Percentiles rank a stretch among this genome's conserved stretches.
Conservation (phyloP, 257 asterid genomes). For the Penstemon newberryi region DNA sequence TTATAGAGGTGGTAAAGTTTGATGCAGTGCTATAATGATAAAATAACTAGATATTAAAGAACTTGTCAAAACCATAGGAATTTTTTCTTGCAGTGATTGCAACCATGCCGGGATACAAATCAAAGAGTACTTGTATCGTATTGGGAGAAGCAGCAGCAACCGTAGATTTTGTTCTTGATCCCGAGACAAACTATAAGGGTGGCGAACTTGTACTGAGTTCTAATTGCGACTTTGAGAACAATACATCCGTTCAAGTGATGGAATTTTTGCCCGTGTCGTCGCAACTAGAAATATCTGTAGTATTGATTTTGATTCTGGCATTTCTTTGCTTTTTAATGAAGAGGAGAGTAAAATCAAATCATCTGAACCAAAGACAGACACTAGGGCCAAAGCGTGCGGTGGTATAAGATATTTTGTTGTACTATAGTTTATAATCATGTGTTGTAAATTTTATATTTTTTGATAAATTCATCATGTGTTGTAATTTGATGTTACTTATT, state of each 20-base stretch:
- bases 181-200: conserved; percentile 32
- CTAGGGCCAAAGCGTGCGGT: conserved; percentile 38
- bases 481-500: too few relatives aligned
- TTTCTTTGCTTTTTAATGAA: conserved; percentile 67
- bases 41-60: neutral
- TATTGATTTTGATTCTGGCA: conserved; percentile 47
- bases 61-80: conserved; percentile 1
- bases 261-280: conserved; percentile 41
- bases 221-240: conserved; percentile 44
- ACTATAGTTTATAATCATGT: neutral
- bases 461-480: too few relatives aligned
- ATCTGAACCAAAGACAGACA: conserved; percentile 44
- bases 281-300: conserved; percentile 40
- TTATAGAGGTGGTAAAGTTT: too few relatives aligned
- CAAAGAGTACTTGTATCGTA: conserved; percentile 51
- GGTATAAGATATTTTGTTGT: conserved; percentile 29
- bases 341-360: conserved; percentile 50
- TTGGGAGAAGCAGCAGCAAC: conserved; percentile 62
- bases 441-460: neutral
- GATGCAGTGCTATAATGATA: neutral
- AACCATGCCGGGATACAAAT: conserved; percentile 65
- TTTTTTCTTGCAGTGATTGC: conserved; percentile 50
- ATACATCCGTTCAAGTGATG: conserved; percentile 21
- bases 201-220: conserved; percentile 34
- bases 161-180: conserved; percentile 73